Evolutionary conservation across 2,329 filamentous ascomycete species (phyloP), one percentile per base, ranked within the genome.

Genomic region (Trichoderma asperellum): DNA sequence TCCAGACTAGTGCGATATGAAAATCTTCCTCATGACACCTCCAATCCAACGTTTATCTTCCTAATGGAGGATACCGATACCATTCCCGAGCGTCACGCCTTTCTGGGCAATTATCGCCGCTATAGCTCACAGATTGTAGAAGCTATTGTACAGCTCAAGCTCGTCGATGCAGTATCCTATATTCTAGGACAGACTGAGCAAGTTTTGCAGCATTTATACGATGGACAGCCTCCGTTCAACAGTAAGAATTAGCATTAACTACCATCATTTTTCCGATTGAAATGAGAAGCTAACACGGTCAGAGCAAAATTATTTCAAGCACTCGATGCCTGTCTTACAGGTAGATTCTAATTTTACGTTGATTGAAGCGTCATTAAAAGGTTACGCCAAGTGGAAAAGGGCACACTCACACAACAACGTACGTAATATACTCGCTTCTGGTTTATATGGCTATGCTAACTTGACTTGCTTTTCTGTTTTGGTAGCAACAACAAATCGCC

Each of bases 31-130:
- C 90, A 95, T 72, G 92, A 97, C 72, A 91, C 90, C 0, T 88
- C 92, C 58, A 91, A 97, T 74, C 86, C 92, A 2, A 94, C 92
- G 0, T 87, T 94, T 70, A 83, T 93, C 12, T 96, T 97, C 73
- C 85, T 99, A 1, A 86, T 94, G 75, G 94, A 98, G 76, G 96
- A 99, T 77, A 96, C 97, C 68, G 96, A 99, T 76, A 98, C 95
- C 0, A 84, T 95, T 24, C 96, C 96, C 0, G 96, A 99, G 78
- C 88, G 94, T 29, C 96, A 99, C 80, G 93, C 94, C 0, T 99
- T 99, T 78, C 86, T 98, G 12, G 94, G 95, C 4, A 98, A 99
- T 76, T 99, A 99, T 79, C 87, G 96, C 49, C 88, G 96, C 70
- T 98, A 97, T 76, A 96, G 94, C 78, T 89, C 90, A 3, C 91